These are phyloP conservation scores for Diaporthe velutina DNA, from an alignment of 2,329 filamentous ascomycete genomes.

Conservation along the genomic window DNA sequence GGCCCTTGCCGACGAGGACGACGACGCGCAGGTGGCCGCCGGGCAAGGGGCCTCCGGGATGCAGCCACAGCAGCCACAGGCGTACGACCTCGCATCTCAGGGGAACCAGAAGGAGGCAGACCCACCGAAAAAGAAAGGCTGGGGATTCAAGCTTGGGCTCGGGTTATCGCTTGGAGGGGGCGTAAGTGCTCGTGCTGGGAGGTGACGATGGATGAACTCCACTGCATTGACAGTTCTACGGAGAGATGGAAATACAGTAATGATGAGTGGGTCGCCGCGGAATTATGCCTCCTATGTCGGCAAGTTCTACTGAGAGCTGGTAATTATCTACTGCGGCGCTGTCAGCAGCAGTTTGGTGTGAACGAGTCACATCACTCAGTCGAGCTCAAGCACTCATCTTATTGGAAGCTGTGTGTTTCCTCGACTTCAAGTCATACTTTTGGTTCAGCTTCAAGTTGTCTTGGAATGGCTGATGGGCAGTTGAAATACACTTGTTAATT, in stretches of 20 bases:
- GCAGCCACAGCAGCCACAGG: not conserved
- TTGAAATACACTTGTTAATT: too few relatives aligned
- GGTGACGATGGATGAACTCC: not conserved
- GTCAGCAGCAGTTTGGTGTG: too few relatives aligned
- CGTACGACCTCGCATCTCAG: not conserved
- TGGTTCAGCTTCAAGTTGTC: not conserved
- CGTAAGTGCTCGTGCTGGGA: slow-evolving; percentile 24
- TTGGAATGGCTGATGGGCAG: not conserved
- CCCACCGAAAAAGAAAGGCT: slow-evolving; percentile 28
- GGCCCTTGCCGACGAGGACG: slow-evolving; percentile 17
- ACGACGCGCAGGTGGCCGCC: not conserved
- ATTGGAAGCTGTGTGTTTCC: too few relatives aligned
- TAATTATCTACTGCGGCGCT: too few relatives aligned
- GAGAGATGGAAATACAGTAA: not conserved
- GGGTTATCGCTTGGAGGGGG: slow-evolving; percentile 31
- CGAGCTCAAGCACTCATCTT: not conserved
- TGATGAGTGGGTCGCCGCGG: not conserved
- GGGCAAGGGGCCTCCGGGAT: not conserved
- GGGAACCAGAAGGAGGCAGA: not conserved
- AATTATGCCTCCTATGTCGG: not conserved
- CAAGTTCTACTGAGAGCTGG: not conserved
- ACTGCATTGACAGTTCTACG: not conserved
- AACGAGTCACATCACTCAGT: not conserved
- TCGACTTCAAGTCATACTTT: not conserved
- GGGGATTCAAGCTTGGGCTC: slow-evolving; percentile 26